Base-by-base conservation (phyloP, 139 green algal genomes). In the Medakamo hakoo region DNA sequence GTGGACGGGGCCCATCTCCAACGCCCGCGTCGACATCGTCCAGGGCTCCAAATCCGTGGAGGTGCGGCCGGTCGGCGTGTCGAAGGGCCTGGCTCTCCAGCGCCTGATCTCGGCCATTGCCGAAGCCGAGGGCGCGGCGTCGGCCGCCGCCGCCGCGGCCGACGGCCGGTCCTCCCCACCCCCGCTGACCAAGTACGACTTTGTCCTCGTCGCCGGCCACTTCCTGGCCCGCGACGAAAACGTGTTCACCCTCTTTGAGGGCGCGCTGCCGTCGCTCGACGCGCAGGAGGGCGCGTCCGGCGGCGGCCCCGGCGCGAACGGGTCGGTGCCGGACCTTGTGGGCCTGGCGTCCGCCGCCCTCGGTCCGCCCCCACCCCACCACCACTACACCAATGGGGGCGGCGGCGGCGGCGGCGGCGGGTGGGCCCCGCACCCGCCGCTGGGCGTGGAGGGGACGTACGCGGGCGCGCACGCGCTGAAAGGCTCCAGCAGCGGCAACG, bases 1-100 rank as follows among this genome's bases (percentile, higher is more conserved):
- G 69, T 95, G 91, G 82, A 96, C 89, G 1, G 93, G 93, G 1
- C 88, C 93, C 65, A 98, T 98, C 76, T 91, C 78, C 73, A 97
- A 96, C 67, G 87, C 89, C 0, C 83, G 87, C 3, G 88, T 98
- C 40, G 94, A 99, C 70, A 94, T 99, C 49, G 85, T 99, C 31
- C 79, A 89, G 73, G 87, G 86, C 48, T 67, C 67, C 26, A 84
- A 81, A 61, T 88, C 77, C 31, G 87, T 95, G 32, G 87, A 95
- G 70, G 86, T 92, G n/a, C 80, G 92, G 20, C 89, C 92, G n/a
- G 83, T 96, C 22, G 91, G 92, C 31, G 79, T 99, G 25, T 90
- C 81, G 65, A 99, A 99, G 80, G 92, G 93, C 27, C 63, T 87
- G 23, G 85, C 84, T 4, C 92, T 98, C 78, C 79, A 89, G 69